Evolutionary conservation across 306 rosid species (phyloP).

Genomic region (Cicer yamashitae): DNA sequence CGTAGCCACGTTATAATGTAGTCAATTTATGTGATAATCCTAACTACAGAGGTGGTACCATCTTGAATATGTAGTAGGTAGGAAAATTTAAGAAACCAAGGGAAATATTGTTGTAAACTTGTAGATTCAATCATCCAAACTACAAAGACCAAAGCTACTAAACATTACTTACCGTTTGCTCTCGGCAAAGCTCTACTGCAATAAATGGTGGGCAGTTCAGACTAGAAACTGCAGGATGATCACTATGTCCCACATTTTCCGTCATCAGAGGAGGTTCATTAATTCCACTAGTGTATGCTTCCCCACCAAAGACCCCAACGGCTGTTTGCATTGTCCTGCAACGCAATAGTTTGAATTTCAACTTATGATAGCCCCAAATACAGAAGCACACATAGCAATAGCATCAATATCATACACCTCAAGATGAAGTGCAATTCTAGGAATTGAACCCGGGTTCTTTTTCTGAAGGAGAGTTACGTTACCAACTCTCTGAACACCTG

Average conservation of each 20-base stretch:
- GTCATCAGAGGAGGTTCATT: slow-evolving; percentile 71
- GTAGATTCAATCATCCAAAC: slow-evolving; percentile 23
- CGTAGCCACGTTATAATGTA: neutral
- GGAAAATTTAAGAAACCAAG: slow-evolving; percentile 27
- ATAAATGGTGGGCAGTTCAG: slow-evolving; percentile 77
- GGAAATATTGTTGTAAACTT: slow-evolving; percentile 18
- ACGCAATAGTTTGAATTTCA: slow-evolving; percentile 44
- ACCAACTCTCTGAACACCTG: neutral
- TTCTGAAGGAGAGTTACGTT: neutral
- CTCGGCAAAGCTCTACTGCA: slow-evolving; percentile 88
- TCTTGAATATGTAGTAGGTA: slow-evolving; percentile 13
- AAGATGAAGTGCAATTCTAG: neutral
- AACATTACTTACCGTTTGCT: slow-evolving; percentile 55
- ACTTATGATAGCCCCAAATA: slow-evolving; percentile 8
- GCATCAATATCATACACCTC: slow-evolving; percentile 38
- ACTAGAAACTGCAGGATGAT: slow-evolving; percentile 68
- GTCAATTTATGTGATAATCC: slow-evolving; percentile 17
- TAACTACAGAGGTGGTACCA: slow-evolving; percentile 4
- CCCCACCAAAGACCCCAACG: slow-evolving; percentile 88
- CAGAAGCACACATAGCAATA: slow-evolving; percentile 5
- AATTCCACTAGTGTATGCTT: slow-evolving; percentile 55
- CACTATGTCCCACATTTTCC: slow-evolving; percentile 68
- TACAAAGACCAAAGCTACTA: slow-evolving; percentile 2
- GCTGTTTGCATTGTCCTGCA: slow-evolving; percentile 96
- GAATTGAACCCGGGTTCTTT: neutral